Conservation (phyloP, 345 rosid genomes). For the Eucalyptus curtisii region DNA sequence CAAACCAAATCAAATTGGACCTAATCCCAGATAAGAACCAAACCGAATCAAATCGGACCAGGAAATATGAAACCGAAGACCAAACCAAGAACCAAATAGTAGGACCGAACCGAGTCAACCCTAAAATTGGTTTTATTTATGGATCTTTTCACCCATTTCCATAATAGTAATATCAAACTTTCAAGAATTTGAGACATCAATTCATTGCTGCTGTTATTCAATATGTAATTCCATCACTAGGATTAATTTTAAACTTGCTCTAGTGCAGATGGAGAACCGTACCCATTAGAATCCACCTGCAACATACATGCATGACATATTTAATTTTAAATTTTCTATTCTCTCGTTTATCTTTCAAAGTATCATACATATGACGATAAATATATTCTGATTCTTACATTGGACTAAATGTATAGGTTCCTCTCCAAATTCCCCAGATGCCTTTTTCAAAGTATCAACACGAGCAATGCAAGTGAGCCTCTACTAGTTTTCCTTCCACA, state of each 20-base stretch:
- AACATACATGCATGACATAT: background rate
- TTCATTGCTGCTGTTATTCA: background rate
- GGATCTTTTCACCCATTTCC: background rate
- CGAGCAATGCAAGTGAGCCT: background rate
- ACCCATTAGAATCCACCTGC: background rate
- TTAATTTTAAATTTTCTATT: too few species aligned
- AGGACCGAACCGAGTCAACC: background rate
- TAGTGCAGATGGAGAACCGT: background rate
- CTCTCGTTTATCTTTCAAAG: background rate
- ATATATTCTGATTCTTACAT: background rate
- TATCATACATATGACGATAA: background rate
- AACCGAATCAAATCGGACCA: accelerated
- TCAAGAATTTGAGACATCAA: background rate
- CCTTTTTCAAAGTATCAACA: background rate
- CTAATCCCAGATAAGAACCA: accelerated
- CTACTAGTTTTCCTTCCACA: background rate
- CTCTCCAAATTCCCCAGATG: background rate
- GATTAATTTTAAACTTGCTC: background rate
- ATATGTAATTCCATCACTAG: background rate
- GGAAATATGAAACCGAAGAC: background rate
- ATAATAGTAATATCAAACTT: background rate
- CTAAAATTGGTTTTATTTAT: background rate
- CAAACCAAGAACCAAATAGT: background rate
- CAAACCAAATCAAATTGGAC: background rate
- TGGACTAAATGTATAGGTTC: background rate